A percentile compares a stretch with the other conserved stretches of the same genome.
phyloP scores from a whole-genome alignment of 306 rosid genomes.

The Trichosanthes truncata region DNA sequence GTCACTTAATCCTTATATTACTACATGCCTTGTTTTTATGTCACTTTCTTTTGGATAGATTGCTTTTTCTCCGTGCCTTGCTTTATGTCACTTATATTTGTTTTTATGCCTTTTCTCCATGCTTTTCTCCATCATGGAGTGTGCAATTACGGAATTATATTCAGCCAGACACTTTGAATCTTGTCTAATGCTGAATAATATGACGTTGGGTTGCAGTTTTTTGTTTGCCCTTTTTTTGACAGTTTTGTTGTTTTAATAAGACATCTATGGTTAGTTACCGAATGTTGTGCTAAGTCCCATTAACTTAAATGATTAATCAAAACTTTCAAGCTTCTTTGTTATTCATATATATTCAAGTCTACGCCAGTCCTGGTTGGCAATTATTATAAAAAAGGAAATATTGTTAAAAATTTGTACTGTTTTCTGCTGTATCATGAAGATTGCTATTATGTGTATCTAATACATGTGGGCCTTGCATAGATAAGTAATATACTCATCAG shows the following conservation, averaged over 20 bases:
- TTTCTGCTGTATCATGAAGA: background rate
- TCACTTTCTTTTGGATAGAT: background rate
- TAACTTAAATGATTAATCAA: background rate
- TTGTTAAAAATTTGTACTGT: background rate
- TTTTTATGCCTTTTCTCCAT: background rate
- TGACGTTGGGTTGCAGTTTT: slow-evolving; percentile 2
- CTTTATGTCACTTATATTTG: background rate
- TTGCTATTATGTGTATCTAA: background rate
- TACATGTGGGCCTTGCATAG: background rate
- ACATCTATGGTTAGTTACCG: background rate
- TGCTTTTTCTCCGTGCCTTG: background rate
- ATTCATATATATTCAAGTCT: background rate
- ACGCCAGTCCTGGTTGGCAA: background rate
- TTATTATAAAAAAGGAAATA: background rate
- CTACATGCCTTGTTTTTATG: background rate
- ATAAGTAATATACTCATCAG: background rate
- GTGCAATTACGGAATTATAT: background rate
- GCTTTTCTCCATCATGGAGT: background rate
- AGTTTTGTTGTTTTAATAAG: background rate
- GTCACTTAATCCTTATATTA: slow-evolving; percentile 22
- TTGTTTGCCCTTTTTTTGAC: background rate
- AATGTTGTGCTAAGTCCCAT: background rate
- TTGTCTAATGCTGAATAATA: background rate
- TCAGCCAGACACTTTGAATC: background rate
- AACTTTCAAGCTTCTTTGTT: background rate